A percentile compares a stretch with the other conserved stretches of the same genome.
These are phyloP conservation scores for Tubosaeta sp. DNA, from an alignment of 768 basidiomycete genomes.

Conservation along the genomic window DNA sequence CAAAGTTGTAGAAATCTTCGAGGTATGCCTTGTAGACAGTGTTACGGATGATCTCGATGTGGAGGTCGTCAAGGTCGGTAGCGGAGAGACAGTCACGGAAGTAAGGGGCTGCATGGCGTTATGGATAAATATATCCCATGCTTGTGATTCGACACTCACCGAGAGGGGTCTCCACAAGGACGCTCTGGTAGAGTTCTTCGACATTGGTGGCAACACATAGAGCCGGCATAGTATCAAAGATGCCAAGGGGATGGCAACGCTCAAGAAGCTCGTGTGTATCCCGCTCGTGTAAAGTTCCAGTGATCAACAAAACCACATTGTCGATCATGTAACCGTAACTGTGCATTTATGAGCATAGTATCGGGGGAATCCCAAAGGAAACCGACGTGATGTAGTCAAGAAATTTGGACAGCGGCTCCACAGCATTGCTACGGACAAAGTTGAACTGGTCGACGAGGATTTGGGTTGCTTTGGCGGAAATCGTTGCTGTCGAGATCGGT, in stretches of 20 bases:
- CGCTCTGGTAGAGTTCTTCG: conserved; percentile 95
- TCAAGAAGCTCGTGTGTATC: conserved; percentile 78
- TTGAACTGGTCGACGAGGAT: conserved; percentile 97
- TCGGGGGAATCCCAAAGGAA: conserved; percentile 1
- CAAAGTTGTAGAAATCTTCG: conserved; percentile 92
- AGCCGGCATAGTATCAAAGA: conserved; percentile 98
- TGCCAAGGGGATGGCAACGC: conserved; percentile 93
- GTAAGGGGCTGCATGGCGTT: conserved; percentile 65
- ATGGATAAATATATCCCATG: conserved; percentile 4
- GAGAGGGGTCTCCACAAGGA: conserved; percentile 94
- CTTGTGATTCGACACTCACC: conserved; percentile 49
- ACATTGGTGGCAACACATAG: conserved; percentile 99
- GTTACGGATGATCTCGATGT: conserved; percentile 99
- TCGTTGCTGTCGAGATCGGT: conserved; percentile 89
- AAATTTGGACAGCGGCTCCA: conserved; percentile 87
- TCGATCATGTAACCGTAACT: conserved; percentile 99
- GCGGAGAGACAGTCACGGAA: conserved; percentile 95
- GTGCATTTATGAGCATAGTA: conserved; percentile 10
- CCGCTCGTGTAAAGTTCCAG: conserved; percentile 55
- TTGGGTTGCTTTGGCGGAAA: conserved; percentile 95
- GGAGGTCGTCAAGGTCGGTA: conserved; percentile 94
- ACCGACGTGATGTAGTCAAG: conserved; percentile 97
- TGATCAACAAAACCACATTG: conserved; percentile 96
- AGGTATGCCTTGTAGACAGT: conserved; percentile 99
- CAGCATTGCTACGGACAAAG: conserved; percentile 85